Evolutionary conservation across 1,139 yeast species (phyloP).

Genomic region (Pichia sp.): DNA sequence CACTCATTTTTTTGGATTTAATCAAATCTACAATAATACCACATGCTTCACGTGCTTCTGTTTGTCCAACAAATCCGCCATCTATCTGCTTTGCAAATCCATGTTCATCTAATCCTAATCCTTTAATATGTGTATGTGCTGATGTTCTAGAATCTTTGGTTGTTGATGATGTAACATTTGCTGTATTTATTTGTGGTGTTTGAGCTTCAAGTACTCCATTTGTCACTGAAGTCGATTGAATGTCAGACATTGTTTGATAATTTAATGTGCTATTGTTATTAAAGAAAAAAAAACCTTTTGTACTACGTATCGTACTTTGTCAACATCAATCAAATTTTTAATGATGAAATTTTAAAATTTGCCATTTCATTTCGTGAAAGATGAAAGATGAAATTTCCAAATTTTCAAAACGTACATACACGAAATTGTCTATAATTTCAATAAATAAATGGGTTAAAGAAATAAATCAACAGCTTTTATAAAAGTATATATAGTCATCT

Average conservation of each 20-base stretch:
- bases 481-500: neutral
- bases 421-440: no score
- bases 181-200: slow-evolving; percentile 17
- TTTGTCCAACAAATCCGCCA: slow-evolving; percentile 95
- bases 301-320: neutral
- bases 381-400: neutral
- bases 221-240: slow-evolving; percentile 24
- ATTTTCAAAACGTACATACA: neutral
- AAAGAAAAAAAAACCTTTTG: no score
- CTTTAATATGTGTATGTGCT: slow-evolving; percentile 95
- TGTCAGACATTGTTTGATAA: neutral
- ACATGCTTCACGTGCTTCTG: slow-evolving; percentile 93
- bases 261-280: neutral
- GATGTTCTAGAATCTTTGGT: slow-evolving; percentile 69
- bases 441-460: neutral
- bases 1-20: slow-evolving; percentile 89
- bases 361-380: neutral
- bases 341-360: neutral
- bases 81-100: slow-evolving; percentile 82
- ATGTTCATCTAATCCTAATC: slow-evolving; percentile 86
- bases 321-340: slow-evolving; percentile 33
- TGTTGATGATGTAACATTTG: slow-evolving; percentile 14
- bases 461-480: neutral
- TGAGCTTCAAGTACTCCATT: slow-evolving; percentile 1
- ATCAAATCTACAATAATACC: slow-evolving; percentile 92